Evolutionary conservation across 73 alveolate genomes (phyloP).

Genomic region (Tetrahymena elliotti): DNA sequence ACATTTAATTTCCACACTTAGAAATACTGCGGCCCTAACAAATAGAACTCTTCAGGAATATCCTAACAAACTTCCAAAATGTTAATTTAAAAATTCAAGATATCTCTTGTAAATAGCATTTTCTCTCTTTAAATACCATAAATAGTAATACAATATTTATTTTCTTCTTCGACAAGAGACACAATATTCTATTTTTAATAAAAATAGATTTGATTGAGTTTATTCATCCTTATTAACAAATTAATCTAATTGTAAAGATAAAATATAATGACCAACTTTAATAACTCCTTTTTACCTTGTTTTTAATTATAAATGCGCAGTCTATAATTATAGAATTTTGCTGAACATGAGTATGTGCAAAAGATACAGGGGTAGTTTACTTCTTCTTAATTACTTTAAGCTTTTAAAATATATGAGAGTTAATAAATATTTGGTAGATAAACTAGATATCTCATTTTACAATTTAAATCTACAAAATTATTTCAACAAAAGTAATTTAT

Average conservation of each 20-base stretch:
- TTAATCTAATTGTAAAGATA: no score
- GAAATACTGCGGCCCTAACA: not conserved
- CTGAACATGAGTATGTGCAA: not conserved
- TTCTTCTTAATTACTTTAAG: not conserved
- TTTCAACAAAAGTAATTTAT: not conserved
- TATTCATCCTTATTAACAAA: no score
- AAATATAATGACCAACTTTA: no score
- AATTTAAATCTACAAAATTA: not conserved
- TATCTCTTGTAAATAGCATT: not conserved
- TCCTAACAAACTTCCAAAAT: not conserved
- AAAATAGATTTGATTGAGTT: not conserved
- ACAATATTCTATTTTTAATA: not conserved
- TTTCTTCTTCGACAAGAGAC: not conserved
- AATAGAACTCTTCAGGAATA: not conserved
- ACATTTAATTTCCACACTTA: not conserved
- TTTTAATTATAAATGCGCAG: not conserved
- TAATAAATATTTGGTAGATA: not conserved
- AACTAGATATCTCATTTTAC: not conserved
- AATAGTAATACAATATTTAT: not conserved
- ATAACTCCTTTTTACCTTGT: not conserved
- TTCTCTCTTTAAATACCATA: not conserved
- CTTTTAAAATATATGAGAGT: not conserved
- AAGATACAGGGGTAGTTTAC: not conserved
- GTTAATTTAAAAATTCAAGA: not conserved
- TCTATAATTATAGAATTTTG: not conserved